Evolutionary conservation across 257 asterid genomes (phyloP).

Genomic region (Anisodus tanguticus): DNA sequence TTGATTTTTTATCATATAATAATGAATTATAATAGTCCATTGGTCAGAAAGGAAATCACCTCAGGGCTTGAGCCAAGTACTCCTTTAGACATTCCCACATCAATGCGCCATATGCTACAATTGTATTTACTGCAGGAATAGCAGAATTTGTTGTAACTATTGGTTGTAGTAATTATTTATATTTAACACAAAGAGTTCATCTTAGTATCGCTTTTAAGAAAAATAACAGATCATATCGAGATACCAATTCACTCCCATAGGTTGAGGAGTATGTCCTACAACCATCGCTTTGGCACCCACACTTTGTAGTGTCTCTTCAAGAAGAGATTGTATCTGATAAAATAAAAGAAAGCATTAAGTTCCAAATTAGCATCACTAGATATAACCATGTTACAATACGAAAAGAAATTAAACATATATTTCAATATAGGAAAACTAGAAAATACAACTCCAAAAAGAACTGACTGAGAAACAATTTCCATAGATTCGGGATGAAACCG

Average conservation of each 20-base stretch:
- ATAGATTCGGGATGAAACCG: neutral
- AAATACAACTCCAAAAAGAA: neutral
- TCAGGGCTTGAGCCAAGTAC: conserved; percentile 94
- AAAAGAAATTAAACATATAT: neutral
- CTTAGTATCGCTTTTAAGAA: neutral
- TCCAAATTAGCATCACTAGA: neutral
- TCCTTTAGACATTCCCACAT: conserved; percentile 97
- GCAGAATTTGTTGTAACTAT: neutral
- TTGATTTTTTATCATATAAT: neutral
- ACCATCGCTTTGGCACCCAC: conserved; percentile 93
- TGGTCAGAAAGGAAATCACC: conserved; percentile 48
- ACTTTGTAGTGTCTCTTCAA: conserved; percentile 74
- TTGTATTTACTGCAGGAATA: conserved; percentile 65
- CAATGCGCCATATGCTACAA: conserved; percentile 86
- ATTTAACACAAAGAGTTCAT: neutral
- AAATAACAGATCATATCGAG: neutral
- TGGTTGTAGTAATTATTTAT: neutral
- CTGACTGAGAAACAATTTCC: neutral
- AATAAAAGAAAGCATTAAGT: neutral
- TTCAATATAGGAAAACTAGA: neutral
- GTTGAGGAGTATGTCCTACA: conserved; percentile 99
- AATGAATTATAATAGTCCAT: neutral
- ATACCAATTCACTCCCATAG: conserved; percentile 85
- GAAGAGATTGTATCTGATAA: conserved; percentile 71
- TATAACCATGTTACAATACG: neutral